Evolutionary conservation across 2,329 filamentous ascomycete species (phyloP), one percentile per base, ranked within the genome.

Genomic region (Sporothrix mexicana): DNA sequence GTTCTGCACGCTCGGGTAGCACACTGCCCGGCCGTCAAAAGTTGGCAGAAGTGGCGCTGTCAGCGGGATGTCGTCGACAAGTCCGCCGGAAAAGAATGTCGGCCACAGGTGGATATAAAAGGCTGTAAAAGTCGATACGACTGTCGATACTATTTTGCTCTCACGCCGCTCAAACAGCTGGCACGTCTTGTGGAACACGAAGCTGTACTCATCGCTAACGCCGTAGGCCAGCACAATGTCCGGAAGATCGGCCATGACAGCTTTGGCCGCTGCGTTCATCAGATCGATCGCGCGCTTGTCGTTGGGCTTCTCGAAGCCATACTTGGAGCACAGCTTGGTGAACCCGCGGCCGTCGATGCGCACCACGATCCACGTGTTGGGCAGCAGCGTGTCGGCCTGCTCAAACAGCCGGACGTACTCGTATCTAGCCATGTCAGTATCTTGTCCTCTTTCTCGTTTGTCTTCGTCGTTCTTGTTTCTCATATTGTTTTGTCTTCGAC

Each of bases 351-450:
- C 96, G 82, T 99, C 96, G 78, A 99, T 91, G 74, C 96, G 91
- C 72, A 99, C 91, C 23, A 98, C 94, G 72, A 98, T 92, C 94
- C 95, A 99, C 36, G 95, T 98, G 79, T 97, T 97, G 71, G 91
- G 93, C 25, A 98, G 87, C 55, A 99, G 84, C 64, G 83, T 83
- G 79, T 98, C 94, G 7, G 90, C 84, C 79, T 92, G 92, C 85
- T 99, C 96, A 79, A 98, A 98, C 66, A 85, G 83, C 80, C 93
- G 93, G 75, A 98, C 95, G 82, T 99, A 99, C 84, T 97, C 95
- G 80, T 94, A 98, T 82, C 93, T 97, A 61, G 45, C 3, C 20
- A 36, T 36, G 55, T 69, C 43, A 72, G 64, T 17, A 9, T n/a
- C 15, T n/a, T 74, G 74, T 36, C 3, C 4, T 36, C 30, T 36